Percentiles rank a stretch among this genome's conserved stretches.
phyloP scores from a whole-genome alignment of 495 filamentous ascomycete genomes.

The Daldinia decipiens region DNA sequence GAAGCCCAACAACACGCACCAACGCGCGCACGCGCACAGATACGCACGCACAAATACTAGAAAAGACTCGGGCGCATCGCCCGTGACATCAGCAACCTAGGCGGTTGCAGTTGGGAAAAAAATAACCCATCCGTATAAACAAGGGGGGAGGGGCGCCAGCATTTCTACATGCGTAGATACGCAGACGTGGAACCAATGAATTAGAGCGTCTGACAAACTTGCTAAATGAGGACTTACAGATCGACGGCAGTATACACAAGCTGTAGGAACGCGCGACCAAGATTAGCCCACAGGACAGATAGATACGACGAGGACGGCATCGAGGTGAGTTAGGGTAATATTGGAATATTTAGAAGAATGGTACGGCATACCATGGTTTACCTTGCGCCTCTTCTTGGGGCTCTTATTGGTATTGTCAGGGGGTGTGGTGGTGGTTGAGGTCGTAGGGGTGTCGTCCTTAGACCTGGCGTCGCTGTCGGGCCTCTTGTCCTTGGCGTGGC shows the following conservation, averaged over 20 bases:
- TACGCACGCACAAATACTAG: conserved; percentile 26
- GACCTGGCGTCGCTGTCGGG: conserved; percentile 58
- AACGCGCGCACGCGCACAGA: conserved; percentile 35
- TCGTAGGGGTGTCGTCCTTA: conserved; percentile 56
- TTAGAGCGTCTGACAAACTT: conserved; percentile 41
- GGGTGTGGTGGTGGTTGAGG: conserved; percentile 50
- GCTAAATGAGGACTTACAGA: conserved; percentile 78
- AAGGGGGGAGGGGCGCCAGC: conserved; percentile 32
- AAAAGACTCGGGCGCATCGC: conserved; percentile 34
- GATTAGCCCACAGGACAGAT: conserved; percentile 54
- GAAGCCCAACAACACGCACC: conserved; percentile 42
- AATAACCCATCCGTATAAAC: conserved; percentile 28
- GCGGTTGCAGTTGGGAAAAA: conserved; percentile 10
- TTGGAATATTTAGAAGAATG: conserved; percentile 39
- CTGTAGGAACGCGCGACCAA: conserved; percentile 67
- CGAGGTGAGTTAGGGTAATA: conserved; percentile 50
- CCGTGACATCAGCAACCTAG: conserved; percentile 39
- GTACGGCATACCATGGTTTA: conserved; percentile 89
- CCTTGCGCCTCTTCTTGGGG: conserved; percentile 97
- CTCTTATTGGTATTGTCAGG: conserved; percentile 64
- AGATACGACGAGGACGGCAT: conserved; percentile 39
- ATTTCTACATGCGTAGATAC: conserved; percentile 44
- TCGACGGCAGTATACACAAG: conserved; percentile 98
- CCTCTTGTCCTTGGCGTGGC: conserved; percentile 61
- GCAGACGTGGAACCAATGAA: conserved; percentile 52